phyloP scores from a whole-genome alignment of 805 yeast species.

The Ogataea trehalophila region DNA sequence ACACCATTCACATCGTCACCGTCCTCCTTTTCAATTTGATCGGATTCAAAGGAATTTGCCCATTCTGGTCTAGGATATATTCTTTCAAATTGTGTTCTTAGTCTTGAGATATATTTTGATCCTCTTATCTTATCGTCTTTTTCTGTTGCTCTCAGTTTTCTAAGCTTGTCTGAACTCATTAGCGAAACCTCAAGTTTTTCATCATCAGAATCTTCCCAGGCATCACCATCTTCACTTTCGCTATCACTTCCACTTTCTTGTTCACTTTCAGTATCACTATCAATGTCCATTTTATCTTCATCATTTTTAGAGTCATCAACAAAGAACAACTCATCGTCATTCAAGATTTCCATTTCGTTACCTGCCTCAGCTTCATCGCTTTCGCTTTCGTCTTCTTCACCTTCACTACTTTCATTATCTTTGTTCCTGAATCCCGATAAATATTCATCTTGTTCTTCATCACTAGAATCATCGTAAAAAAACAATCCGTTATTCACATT shows the following conservation, averaged over 20 bases:
- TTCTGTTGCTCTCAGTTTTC: conserved; percentile 63
- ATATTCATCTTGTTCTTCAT: conserved; percentile 26
- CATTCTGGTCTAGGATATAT: conserved; percentile 83
- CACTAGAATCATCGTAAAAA: conserved; percentile 24
- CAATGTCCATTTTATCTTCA: conserved; percentile 33
- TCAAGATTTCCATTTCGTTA: conserved; percentile 29
- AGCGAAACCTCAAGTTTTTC: conserved; percentile 65
- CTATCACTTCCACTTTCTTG: conserved; percentile 28
- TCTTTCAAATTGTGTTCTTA: conserved; percentile 58
- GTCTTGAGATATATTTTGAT: conserved; percentile 29
- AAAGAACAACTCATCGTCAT: conserved; percentile 50
- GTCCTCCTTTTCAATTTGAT: conserved; percentile 38
- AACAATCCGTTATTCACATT: conserved; percentile 19
- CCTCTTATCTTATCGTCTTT: conserved; percentile 31
- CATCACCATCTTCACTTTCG: conserved; percentile 32
- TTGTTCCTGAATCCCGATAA: conserved; percentile 38
- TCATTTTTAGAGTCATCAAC: conserved; percentile 44
- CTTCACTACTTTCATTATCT: conserved; percentile 27
- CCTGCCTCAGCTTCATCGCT: conserved; percentile 24
- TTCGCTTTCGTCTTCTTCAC: conserved; percentile 29
- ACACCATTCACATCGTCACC: conserved; percentile 9
- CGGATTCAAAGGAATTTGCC: conserved; percentile 58
- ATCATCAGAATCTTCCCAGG: conserved; percentile 92
- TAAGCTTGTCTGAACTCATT: conserved; percentile 50
- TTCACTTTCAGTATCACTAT: conserved; percentile 24